Base-by-base conservation (phyloP, 2,329 filamentous ascomycete species). In the Diplodia corticola region DNA sequence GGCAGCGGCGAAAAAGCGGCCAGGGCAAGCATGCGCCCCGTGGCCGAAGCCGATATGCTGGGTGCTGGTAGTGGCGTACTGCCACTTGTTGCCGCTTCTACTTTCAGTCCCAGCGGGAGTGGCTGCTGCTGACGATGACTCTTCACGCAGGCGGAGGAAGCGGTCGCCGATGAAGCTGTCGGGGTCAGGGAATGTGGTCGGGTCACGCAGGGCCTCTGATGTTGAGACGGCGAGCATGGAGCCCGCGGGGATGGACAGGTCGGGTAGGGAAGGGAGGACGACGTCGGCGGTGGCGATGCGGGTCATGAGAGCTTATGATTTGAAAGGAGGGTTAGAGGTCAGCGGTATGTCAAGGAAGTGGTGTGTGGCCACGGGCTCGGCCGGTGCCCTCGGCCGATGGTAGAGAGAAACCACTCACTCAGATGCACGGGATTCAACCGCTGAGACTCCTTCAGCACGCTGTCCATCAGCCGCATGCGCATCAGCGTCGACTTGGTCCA, bases 1-100 rank as follows among this genome's bases (percentile, higher is more conserved):
- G 30, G 73, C 73, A 2, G 69, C 63, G 0, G 75, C 74, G 15
- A 76, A 76, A 66, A 75, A 76, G 4, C 75, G 67, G 0, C 74
- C 74, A 1, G 74, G 74, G 24, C 75, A 77, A 0, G 74, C 71
- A 54, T 76, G 73, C 2, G 68, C 54, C 2, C 61, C 61, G 28
- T 51, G 46, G 20, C 61, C 61, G 22, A 64, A 64, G 5, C 30
- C 48, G n/a, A 53, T 5, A 5, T 37, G 28, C 10, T 64, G 28
- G 4, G n/a, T 5, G 30, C 28, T 53, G 2, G 48, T 53, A 6
- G 61, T 53, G 1, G 24, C 61, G 7, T 37, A 64, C 35, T 64
- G 61, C 33, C 33, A 57, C 50, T 60, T 61, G 26, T 33, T 49
- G 24, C 20, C 12, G 24, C 30, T 48, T 10, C 17, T 24, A 15